Evolutionary conservation across 2,329 filamentous ascomycete genomes (phyloP).

Genomic region (Penicillium sp.): DNA sequence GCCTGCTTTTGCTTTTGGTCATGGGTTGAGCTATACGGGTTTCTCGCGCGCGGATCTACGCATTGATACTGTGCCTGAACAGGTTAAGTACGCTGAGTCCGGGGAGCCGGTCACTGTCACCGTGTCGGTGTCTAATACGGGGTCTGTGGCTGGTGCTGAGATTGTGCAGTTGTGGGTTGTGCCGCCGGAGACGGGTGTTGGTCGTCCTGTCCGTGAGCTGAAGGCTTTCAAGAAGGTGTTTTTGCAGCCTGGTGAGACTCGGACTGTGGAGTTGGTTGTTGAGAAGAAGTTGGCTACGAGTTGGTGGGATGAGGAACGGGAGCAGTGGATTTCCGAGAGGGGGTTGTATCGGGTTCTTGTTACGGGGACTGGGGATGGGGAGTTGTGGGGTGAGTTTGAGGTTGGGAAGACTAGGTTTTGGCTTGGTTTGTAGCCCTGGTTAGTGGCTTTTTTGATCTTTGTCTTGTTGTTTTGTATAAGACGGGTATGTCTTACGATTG

Average conservation of each 20-base stretch:
- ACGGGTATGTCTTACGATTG: conserved; percentile 5
- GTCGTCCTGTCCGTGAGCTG: conserved; percentile 58
- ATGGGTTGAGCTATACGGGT: conserved; percentile 72
- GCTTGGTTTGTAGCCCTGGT: conserved; percentile 58
- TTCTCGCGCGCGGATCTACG: conserved; percentile 56
- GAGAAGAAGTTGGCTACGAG: conserved; percentile 62
- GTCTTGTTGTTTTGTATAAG: background rate
- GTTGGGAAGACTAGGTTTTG: conserved; percentile 64
- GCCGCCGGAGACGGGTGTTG: conserved; percentile 49
- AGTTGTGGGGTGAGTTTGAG: conserved; percentile 53
- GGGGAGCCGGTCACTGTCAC: conserved; percentile 48
- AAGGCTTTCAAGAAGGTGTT: conserved; percentile 64
- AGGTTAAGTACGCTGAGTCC: conserved; percentile 39
- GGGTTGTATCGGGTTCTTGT: conserved; percentile 63
- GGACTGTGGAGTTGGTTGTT: conserved; percentile 54
- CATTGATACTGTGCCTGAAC: conserved; percentile 27
- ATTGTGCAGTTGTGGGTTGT: conserved; percentile 55
- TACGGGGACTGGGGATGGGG: conserved; percentile 52
- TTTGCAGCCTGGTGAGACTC: conserved; percentile 57
- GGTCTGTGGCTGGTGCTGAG: conserved; percentile 51
- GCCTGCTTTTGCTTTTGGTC: conserved; percentile 72
- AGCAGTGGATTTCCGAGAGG: conserved; percentile 63
- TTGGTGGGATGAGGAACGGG: conserved; percentile 66
- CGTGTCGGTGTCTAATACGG: conserved; percentile 52
- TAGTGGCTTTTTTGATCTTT: background rate